phyloP scores from a whole-genome alignment of 164 flowering plant species.

The Vitis cinerea region DNA sequence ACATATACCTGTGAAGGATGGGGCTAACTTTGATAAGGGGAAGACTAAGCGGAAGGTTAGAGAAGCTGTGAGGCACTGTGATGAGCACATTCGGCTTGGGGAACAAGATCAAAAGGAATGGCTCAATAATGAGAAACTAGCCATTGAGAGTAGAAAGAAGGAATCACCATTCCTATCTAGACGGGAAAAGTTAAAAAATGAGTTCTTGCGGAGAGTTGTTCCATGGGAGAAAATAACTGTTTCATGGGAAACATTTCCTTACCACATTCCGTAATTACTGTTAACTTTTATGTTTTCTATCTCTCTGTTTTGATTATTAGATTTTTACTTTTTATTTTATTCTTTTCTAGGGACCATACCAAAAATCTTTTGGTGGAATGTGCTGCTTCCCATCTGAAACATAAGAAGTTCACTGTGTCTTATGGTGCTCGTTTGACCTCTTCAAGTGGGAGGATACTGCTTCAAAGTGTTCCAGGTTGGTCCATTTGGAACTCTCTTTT shows the following conservation, averaged over 20 bases:
- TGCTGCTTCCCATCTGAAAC: slow-evolving; percentile 81
- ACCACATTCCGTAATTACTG: slow-evolving; percentile 67
- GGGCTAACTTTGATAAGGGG: slow-evolving; percentile 42
- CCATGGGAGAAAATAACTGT: slow-evolving; percentile 92
- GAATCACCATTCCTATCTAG: slow-evolving; percentile 81
- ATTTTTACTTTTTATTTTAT: neutral
- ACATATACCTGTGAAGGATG: slow-evolving; percentile 50
- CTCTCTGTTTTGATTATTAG: neutral
- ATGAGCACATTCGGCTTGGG: slow-evolving; percentile 80
- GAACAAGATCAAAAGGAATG: slow-evolving; percentile 96
- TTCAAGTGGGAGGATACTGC: slow-evolving; percentile 89
- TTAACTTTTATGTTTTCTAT: neutral
- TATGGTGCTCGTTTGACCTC: slow-evolving; percentile 84
- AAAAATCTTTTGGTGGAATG: slow-evolving; percentile 85
- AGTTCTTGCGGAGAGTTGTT: slow-evolving; percentile 73
- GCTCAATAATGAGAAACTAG: slow-evolving; percentile 73
- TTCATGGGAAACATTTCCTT: slow-evolving; percentile 96
- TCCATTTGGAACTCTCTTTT: neutral
- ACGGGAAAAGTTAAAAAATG: slow-evolving; percentile 74
- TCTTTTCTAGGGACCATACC: slow-evolving; percentile 61
- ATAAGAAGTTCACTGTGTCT: slow-evolving; percentile 46
- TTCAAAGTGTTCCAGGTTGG: slow-evolving; percentile 90
- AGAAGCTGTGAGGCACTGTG: slow-evolving; percentile 28
- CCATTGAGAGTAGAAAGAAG: slow-evolving; percentile 70
- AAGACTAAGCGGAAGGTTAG: slow-evolving; percentile 28